Base-by-base conservation (phyloP, 2,329 filamentous ascomycete species). In the Pseudogymnoascus sp. region DNA sequence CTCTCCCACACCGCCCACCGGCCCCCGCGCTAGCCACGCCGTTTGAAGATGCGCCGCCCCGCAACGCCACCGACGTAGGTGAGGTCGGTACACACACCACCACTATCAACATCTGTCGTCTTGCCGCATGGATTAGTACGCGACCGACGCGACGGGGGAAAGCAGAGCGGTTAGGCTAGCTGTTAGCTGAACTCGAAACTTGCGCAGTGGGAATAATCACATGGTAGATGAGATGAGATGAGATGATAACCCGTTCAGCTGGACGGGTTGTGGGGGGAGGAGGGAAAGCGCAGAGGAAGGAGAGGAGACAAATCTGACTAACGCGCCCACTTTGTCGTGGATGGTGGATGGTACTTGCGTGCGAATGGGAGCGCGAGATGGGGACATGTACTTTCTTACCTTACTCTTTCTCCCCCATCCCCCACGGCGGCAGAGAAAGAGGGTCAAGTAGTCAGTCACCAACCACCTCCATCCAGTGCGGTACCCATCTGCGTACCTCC, bases 11-110 rank as follows among this genome's bases (percentile, higher is more conserved):
- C 43, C 23, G 43, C 43, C 43, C 29, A 16, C 14, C 12, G 12
- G 21, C 23, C 43, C 43, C 23, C 43, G 23, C 23, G 43, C 43
- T 49, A 49, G 12, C 12, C n/a, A 4, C 43, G 43, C 43, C 43
- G 43, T 49, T 49, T 49, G 43, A 49, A 49, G 43, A 49, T 52
- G 45, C 45, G 45, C 45, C 45, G 26, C 43, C 45, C 26, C 45
- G 45, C 45, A 52, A 52, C 45, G 45, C 45, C 45, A 52, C 26
- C 45, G 45, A 52, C 45, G 45, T 52, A 52, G 29, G 43, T 3
- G n/a, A 4, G 23, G 26, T 29, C 7, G 26, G 26, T 29, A 29
- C 19, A 2, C 29, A 19, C 43, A 29, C 6, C 21, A 29, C 12
- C 26, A 31, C 8, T 33, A 33, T 33, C 26, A 29, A 29, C 26